Conservation (phyloP, 768 basidiomycete genomes). For the Lactarius pseudohatsudake region DNA sequence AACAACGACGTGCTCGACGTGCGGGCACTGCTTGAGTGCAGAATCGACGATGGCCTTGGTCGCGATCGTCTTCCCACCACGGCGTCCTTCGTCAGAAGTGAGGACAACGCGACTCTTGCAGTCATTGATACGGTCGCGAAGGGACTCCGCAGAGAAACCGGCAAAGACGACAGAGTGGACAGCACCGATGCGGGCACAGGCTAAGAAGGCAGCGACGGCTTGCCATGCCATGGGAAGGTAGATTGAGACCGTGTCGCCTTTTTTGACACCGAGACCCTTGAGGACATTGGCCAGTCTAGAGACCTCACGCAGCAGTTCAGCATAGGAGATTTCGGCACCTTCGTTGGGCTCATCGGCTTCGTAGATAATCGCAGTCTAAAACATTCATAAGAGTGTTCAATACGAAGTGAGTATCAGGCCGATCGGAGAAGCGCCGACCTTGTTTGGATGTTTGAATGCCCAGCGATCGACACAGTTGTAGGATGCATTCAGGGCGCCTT, state of each 20-base stretch:
- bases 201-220: slow-evolving; percentile 93
- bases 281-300: slow-evolving; percentile 90
- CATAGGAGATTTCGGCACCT: slow-evolving; percentile 73
- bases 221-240: slow-evolving; percentile 97
- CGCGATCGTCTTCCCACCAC: slow-evolving; percentile 94
- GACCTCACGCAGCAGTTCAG: slow-evolving; percentile 87
- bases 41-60: slow-evolving; percentile 93
- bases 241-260: slow-evolving; percentile 92
- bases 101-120: slow-evolving; percentile 90
- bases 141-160: slow-evolving; percentile 92
- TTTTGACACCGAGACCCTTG: slow-evolving; percentile 84
- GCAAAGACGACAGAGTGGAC: slow-evolving; percentile 98
- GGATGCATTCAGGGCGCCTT: slow-evolving; percentile 87
- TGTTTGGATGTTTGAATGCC: slow-evolving; percentile 87
- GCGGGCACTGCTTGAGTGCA: slow-evolving; percentile 80
- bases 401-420: slow-evolving; percentile 6
- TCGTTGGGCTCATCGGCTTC: slow-evolving; percentile 94
- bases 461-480: slow-evolving; percentile 99
- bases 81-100: slow-evolving; percentile 90
- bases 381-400: neutral
- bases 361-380: slow-evolving; percentile 91
- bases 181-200: slow-evolving; percentile 95
- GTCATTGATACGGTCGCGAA: slow-evolving; percentile 89
- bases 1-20: slow-evolving; percentile 89
- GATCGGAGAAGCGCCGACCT: slow-evolving; percentile 41